These are phyloP conservation scores for Debaryomyces subglobosus DNA, from an alignment of 1,139 yeast genomes.

Conservation along the genomic window DNA sequence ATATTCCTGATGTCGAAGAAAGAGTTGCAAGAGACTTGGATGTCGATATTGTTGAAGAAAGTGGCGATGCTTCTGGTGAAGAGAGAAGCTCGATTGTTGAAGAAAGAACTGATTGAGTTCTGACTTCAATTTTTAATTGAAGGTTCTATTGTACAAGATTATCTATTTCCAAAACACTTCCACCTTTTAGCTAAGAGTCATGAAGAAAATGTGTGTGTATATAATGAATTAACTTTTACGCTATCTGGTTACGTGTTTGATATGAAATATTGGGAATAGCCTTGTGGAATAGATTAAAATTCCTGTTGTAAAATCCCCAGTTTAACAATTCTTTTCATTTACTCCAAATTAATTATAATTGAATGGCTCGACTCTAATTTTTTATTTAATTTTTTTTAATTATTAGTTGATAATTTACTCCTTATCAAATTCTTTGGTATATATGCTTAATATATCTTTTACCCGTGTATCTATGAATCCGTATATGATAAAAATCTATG, in stretches of 20 bases:
- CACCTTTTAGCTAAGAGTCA: conserved; percentile 10
- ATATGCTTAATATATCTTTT: conserved; percentile 3
- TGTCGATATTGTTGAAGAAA: conserved; percentile 42
- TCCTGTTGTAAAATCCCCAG: not conserved
- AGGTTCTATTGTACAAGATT: not conserved
- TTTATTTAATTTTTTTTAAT: conserved; percentile 2
- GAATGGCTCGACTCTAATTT: conserved; percentile 21
- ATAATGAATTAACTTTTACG: conserved; percentile 13
- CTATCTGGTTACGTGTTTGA: not conserved
- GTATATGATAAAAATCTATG: not conserved
- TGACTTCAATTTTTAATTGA: not conserved
- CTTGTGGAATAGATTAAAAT: not conserved
- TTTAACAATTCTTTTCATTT: conserved; percentile 3
- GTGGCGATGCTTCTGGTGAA: conserved; percentile 3
- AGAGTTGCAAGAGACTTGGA: conserved; percentile 63
- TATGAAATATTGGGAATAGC: not conserved
- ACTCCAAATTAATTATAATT: conserved; percentile 15
- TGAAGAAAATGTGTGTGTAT: conserved; percentile 24
- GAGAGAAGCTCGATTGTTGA: not conserved
- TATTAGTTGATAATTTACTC: not conserved
- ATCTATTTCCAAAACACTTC: not conserved
- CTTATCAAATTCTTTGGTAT: not conserved
- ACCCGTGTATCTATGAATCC: conserved; percentile 5
- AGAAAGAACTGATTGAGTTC: not conserved
- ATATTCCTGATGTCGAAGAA: conserved; percentile 61